Percentiles rank a stretch among this genome's conserved stretches.
These are phyloP conservation scores for Leccinum rimulosum DNA, from an alignment of 768 basidiomycete species.

Conservation along the genomic window DNA sequence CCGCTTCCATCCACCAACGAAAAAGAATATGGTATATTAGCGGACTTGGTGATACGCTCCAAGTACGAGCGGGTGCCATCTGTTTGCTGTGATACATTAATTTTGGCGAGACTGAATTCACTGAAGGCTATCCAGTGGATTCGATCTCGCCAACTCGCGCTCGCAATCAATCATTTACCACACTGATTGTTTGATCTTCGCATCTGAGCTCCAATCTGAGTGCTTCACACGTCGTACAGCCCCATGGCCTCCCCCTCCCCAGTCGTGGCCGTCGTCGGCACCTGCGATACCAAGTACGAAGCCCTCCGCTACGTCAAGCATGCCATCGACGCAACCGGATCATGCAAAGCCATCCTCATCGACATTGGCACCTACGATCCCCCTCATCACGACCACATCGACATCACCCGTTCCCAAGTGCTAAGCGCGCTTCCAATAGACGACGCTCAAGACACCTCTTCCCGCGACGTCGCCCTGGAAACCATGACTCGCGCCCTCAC, in stretches of 20 bases:
- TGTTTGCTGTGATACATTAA: too few relatives aligned
- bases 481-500: conserved; percentile 23
- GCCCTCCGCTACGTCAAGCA: conserved; percentile 23
- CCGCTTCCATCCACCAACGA: too few relatives aligned
- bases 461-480: conserved; percentile 8
- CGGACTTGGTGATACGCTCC: too few relatives aligned
- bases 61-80: too few relatives aligned
- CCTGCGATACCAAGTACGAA: conserved; percentile 29
- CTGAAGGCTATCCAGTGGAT: too few relatives aligned
- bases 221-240: too few relatives aligned
- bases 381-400: conserved; percentile 12
- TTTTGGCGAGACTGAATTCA: too few relatives aligned
- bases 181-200: too few relatives aligned
- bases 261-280: conserved; percentile 26
- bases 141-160: not conserved
- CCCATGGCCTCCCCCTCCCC: conserved; percentile 5
- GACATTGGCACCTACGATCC: conserved; percentile 23
- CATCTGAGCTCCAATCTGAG: too few relatives aligned
- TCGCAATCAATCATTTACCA: not conserved
- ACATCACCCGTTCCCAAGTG: conserved; percentile 23
- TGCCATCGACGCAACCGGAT: conserved; percentile 8
- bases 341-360: conserved; percentile 27
- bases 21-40: too few relatives aligned
- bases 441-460: conserved; percentile 1
- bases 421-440: conserved; percentile 6